Percentiles rank a stretch among this genome's conserved stretches.
Conservation (phyloP, 805 yeast species). For the Yarrowia alimentaria region DNA sequence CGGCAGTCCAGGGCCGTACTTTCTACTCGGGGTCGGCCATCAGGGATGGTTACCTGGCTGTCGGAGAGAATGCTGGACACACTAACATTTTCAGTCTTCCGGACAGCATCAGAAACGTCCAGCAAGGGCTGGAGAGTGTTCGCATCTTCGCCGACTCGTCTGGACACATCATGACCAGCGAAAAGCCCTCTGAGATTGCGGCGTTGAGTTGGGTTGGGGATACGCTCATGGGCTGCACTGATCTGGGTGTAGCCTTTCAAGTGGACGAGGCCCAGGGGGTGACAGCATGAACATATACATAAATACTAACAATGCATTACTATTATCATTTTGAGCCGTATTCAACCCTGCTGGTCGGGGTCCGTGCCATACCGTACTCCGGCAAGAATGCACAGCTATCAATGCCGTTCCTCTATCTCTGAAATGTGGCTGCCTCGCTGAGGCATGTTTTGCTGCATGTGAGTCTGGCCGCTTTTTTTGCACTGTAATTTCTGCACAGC, state of each 20-base stretch:
- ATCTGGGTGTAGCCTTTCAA: slow-evolving; percentile 8
- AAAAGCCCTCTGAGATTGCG: slow-evolving; percentile 5
- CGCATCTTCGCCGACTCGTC: neutral
- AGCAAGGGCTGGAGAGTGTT: neutral
- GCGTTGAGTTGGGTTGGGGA: slow-evolving; percentile 2
- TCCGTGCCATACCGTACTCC: too few species aligned
- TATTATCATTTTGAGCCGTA: too few species aligned
- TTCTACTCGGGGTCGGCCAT: slow-evolving; percentile 17
- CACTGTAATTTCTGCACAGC: too few species aligned
- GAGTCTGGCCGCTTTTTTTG: too few species aligned
- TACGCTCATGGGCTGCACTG: slow-evolving; percentile 4
- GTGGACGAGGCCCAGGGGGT: neutral
- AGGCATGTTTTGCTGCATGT: too few species aligned
- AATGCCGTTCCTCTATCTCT: too few species aligned
- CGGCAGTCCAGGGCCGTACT: neutral
- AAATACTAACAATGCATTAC: slow-evolving; percentile 13
- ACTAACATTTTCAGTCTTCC: slow-evolving; percentile 4
- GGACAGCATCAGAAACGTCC: neutral
- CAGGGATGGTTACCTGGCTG: slow-evolving; percentile 8
- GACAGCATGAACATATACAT: neutral
- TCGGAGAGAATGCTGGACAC: neutral
- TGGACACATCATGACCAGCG: neutral
- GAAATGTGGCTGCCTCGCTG: too few species aligned
- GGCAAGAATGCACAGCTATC: too few species aligned
- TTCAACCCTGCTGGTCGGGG: too few species aligned